A percentile compares a stretch with the other conserved stretches of the same genome.
Conservation (phyloP, 108 stramenopile species). For the Skeletonema tropicum region DNA sequence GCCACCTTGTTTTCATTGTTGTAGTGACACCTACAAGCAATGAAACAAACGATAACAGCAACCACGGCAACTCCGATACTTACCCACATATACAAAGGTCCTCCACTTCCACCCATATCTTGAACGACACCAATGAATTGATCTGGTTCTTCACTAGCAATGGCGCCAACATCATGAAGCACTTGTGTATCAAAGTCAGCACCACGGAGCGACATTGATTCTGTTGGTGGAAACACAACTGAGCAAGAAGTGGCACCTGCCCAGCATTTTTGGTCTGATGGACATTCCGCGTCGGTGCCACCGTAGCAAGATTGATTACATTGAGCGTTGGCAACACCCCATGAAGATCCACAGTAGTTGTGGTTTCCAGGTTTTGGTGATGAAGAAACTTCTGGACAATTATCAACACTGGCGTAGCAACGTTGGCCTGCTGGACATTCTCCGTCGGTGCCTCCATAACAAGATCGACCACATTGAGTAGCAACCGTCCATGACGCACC, state of each 20-base stretch:
- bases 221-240: background rate
- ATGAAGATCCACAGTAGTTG: too few relatives aligned
- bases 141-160: background rate
- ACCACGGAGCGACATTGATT: background rate
- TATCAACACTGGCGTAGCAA: background rate
- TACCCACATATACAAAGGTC: background rate
- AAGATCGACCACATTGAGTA: too few relatives aligned
- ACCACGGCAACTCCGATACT: background rate
- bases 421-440: background rate
- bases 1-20: background rate
- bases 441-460: too few relatives aligned
- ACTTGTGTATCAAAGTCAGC: background rate
- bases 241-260: background rate
- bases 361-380: background rate
- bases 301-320: too few relatives aligned
- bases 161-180: background rate
- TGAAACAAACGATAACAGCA: background rate
- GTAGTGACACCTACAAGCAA: background rate
- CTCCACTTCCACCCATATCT: background rate
- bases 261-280: background rate
- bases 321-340: too few relatives aligned
- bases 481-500: too few relatives aligned
- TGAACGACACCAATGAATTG: background rate
- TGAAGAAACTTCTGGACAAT: background rate
- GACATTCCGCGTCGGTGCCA: too few relatives aligned